Conservation (phyloP, 1,284 basidiomycete genomes). For the Ustilago shanxiensis region DNA sequence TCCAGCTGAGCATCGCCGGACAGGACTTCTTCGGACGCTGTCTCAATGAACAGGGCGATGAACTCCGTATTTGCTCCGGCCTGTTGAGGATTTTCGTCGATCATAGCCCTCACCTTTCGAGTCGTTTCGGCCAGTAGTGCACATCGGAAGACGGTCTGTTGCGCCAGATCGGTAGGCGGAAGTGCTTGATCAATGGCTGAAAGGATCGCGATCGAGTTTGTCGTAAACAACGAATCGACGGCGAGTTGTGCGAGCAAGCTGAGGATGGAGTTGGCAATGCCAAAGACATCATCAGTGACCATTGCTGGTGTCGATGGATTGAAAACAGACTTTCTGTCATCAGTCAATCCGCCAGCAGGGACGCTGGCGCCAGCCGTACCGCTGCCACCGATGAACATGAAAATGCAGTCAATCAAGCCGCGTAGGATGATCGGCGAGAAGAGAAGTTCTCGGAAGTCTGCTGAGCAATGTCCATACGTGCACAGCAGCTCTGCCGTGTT, state of each 20-base stretch:
- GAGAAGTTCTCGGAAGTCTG: conserved; percentile 48
- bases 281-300: conserved; percentile 1
- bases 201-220: conserved; percentile 43
- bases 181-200: conserved; percentile 42
- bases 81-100: conserved; percentile 15
- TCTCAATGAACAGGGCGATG: conserved; percentile 43
- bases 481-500: conserved; percentile 52
- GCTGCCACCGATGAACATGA: conserved; percentile 16
- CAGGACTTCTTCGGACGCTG: conserved; percentile 48
- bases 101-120: conserved; percentile 6
- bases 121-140: conserved; percentile 29
- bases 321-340: background rate
- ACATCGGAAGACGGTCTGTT: conserved; percentile 39
- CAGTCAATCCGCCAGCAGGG: background rate
- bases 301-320: background rate
- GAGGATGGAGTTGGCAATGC: conserved; percentile 28
- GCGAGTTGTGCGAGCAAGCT: conserved; percentile 46
- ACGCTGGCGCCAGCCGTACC: too few species aligned
- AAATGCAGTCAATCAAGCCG: conserved; percentile 54
- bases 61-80: conserved; percentile 16
- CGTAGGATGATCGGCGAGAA: conserved; percentile 62
- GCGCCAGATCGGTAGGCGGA: conserved; percentile 49
- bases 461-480: conserved; percentile 28
- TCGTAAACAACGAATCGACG: conserved; percentile 41
- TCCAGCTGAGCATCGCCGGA: conserved; percentile 28